Conservation (phyloP, 2,329 filamentous ascomycete genomes). For the Aspergillus novoparasiticus region DNA sequence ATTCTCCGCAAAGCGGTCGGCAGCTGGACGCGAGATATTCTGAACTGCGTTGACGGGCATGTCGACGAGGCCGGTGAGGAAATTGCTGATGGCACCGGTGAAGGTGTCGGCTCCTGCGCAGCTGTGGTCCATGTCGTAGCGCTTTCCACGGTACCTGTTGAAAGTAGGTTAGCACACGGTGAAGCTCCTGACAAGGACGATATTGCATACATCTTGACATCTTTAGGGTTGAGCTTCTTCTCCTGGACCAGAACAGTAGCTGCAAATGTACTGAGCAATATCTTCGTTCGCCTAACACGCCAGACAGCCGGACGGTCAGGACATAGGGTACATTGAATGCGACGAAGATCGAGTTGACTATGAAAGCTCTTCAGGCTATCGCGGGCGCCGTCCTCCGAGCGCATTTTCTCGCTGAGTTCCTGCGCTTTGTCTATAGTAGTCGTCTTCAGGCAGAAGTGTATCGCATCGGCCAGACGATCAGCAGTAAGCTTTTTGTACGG, state of each 20-base stretch:
- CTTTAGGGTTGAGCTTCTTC: constrained; percentile 65
- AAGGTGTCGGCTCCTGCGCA: constrained; percentile 76
- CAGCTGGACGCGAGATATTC: constrained; percentile 7
- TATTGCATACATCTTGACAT: constrained; percentile 66
- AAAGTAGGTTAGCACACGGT: background rate
- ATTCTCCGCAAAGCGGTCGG: constrained; percentile 12
- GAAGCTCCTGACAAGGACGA: no score
- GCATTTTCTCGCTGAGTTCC: constrained; percentile 64
- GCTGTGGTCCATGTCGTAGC: constrained; percentile 74
- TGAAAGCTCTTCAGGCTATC: constrained; percentile 68
- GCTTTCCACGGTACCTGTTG: constrained; percentile 52
- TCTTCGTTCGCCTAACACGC: constrained; percentile 68
- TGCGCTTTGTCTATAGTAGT: constrained; percentile 58
- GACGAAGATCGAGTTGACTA: constrained; percentile 63
- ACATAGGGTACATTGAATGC: constrained; percentile 67
- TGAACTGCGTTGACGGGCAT: constrained; percentile 56
- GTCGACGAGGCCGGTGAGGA: constrained; percentile 81
- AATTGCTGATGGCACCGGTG: constrained; percentile 71
- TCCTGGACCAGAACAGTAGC: constrained; percentile 67
- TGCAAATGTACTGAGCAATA: constrained; percentile 69
- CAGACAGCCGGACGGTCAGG: constrained; percentile 71
- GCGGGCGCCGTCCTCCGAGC: constrained; percentile 64
- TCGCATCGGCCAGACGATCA: constrained; percentile 65
- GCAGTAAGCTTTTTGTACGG: constrained; percentile 67
- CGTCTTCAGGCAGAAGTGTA: constrained; percentile 61